Percentiles rank a stretch among this genome's conserved stretches.
Conservation (phyloP, 371 early-diverging fungal species). For the Apophysomyces trapeziformis region DNA sequence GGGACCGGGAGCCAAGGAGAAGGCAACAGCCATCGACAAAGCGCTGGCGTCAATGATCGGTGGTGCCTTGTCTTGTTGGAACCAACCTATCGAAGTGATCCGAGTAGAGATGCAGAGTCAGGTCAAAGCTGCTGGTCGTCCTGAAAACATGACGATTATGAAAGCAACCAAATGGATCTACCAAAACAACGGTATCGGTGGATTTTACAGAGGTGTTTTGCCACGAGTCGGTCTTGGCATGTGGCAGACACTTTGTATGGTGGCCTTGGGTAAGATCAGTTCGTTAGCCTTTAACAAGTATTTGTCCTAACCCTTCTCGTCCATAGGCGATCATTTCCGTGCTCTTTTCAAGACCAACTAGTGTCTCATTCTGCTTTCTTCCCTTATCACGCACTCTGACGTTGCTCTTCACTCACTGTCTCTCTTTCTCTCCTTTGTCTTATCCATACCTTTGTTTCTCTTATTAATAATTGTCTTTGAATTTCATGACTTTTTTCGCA, state of each 20-base stretch:
- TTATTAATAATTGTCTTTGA: no score
- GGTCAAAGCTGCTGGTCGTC: conserved; percentile 81
- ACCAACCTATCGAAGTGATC: conserved; percentile 97
- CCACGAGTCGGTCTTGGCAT: conserved; percentile 91
- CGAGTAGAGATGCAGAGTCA: conserved; percentile 97
- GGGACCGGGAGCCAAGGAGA: conserved; percentile 32
- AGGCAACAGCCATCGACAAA: conserved; percentile 61
- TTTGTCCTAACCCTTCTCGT: background rate
- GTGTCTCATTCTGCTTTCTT: background rate
- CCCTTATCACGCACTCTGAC: background rate
- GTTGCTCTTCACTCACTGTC: background rate
- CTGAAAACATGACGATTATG: conserved; percentile 86
- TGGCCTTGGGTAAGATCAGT: conserved; percentile 81
- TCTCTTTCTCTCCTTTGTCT: background rate
- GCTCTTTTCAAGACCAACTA: conserved; percentile 25
- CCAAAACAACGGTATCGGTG: conserved; percentile 83
- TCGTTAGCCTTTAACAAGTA: background rate
- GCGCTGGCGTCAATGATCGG: conserved; percentile 84
- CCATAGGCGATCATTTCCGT: conserved; percentile 42
- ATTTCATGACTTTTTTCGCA: no score
- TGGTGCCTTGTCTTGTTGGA: conserved; percentile 94
- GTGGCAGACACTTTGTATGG: conserved; percentile 97
- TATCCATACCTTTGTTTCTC: no score
- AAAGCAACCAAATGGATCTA: conserved; percentile 90
- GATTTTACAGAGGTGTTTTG: conserved; percentile 95